Evolutionary conservation across 1,139 yeast genomes (phyloP).

Genomic region (Kurtzmaniella natalensis): DNA sequence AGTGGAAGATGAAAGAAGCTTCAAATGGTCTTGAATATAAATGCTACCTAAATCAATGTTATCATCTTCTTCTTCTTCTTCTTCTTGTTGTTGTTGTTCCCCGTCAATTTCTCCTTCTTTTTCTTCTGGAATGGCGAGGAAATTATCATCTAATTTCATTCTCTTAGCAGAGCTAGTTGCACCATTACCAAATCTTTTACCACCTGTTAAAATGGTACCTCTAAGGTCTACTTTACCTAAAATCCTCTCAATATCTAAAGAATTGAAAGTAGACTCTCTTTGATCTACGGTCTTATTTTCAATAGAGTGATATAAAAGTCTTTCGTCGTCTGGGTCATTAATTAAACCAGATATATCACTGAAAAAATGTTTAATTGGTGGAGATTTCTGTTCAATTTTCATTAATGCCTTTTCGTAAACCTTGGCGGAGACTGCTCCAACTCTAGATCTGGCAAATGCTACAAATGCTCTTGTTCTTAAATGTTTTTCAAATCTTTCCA

Average conservation of each 20-base stretch:
- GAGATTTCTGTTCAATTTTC: conserved; percentile 55
- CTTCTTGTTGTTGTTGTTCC: conserved; percentile 5
- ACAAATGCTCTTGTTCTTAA: conserved; percentile 63
- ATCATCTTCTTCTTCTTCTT: conserved; percentile 12
- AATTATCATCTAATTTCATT: conserved; percentile 40
- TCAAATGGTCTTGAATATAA: conserved; percentile 37
- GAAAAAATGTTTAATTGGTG: conserved; percentile 31
- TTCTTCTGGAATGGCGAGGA: conserved; percentile 11
- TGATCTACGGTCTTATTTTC: conserved; percentile 38
- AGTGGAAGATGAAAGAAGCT: conserved; percentile 43
- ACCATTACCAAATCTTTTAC: conserved; percentile 24
- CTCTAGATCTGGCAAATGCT: conserved; percentile 58
- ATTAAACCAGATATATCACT: conserved; percentile 34
- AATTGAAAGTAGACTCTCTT: conserved; percentile 42
- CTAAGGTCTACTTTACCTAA: conserved; percentile 43
- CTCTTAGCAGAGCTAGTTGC: conserved; percentile 27
- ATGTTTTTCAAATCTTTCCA: conserved; percentile 62
- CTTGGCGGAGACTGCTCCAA: conserved; percentile 66
- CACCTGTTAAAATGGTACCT: conserved; percentile 41
- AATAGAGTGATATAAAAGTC: conserved; percentile 21
- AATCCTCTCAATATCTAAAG: conserved; percentile 48
- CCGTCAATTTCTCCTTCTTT: conserved; percentile 2
- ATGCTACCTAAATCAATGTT: conserved; percentile 17
- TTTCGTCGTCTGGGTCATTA: conserved; percentile 37
- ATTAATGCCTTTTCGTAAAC: conserved; percentile 59